Conservation (phyloP, 129 eudicot species). For the Ambrosia artemisiifolia region DNA sequence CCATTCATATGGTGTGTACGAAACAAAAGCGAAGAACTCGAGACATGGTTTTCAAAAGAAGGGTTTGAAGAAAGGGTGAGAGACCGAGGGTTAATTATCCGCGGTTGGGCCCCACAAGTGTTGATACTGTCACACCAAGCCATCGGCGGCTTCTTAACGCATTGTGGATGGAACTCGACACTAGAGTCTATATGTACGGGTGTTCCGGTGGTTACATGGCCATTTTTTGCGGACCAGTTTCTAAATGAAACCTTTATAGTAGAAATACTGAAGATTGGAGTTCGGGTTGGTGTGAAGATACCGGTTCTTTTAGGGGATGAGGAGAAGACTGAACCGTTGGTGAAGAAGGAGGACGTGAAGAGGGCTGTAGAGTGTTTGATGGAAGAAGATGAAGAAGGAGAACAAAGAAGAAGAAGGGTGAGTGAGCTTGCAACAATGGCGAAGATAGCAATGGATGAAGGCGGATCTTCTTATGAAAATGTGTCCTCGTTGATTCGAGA, state of each 20-base stretch:
- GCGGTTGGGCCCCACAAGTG: constrained; percentile 74
- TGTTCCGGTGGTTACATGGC: constrained; percentile 57
- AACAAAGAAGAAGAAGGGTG: constrained; percentile 41
- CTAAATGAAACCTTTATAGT: constrained; percentile 43
- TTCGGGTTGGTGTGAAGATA: constrained; percentile 35
- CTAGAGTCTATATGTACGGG: constrained; percentile 52
- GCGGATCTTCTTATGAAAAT: constrained; percentile 49
- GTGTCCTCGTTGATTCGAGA: constrained; percentile 38
- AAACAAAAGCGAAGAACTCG: constrained; percentile 24
- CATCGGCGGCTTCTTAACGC: constrained; percentile 56
- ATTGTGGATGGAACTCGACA: constrained; percentile 71
- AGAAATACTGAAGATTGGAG: constrained; percentile 40
- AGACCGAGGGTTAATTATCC: constrained; percentile 42
- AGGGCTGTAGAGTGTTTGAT: constrained; percentile 32
- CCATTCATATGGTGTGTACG: constrained; percentile 55
- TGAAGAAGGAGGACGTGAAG: constrained; percentile 33
- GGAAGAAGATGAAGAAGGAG: constrained; percentile 37
- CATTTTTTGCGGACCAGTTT: constrained; percentile 59
- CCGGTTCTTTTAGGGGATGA: constrained; percentile 34
- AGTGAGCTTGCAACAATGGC: constrained; percentile 45
- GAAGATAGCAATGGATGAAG: constrained; percentile 43
- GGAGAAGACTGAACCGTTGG: constrained; percentile 23
- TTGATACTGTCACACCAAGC: constrained; percentile 49
- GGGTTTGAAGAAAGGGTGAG: constrained; percentile 42
- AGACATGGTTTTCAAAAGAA: constrained; percentile 38